phyloP scores from a whole-genome alignment of 495 filamentous ascomycete species.

The Hypoxylon fragiforme region DNA sequence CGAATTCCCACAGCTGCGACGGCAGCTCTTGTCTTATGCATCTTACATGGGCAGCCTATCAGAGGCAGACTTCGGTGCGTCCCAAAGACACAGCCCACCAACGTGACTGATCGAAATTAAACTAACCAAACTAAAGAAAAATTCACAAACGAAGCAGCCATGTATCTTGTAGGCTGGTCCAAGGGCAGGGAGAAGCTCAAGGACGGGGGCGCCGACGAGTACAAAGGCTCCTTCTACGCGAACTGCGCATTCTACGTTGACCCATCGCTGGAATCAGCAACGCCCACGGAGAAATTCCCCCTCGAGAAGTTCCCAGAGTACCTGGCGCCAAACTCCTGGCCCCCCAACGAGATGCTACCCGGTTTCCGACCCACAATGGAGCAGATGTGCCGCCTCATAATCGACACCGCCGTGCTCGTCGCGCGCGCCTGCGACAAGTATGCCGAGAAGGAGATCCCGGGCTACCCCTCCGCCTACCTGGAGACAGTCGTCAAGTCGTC shows the following conservation, averaged over 20 bases:
- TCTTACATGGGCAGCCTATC: conserved; percentile 88
- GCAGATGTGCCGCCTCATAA: conserved; percentile 79
- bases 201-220: conserved; percentile 83
- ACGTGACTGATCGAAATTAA: neutral
- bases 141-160: conserved; percentile 65
- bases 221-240: conserved; percentile 95
- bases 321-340: conserved; percentile 81
- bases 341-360: conserved; percentile 63
- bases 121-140: conserved; percentile 47
- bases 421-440: conserved; percentile 86
- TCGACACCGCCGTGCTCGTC: conserved; percentile 85
- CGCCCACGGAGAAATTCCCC: conserved; percentile 58
- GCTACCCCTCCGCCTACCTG: conserved; percentile 76
- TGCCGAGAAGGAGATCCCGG: conserved; percentile 73
- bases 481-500: conserved; percentile 84
- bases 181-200: conserved; percentile 93
- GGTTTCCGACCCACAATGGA: conserved; percentile 74
- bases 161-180: conserved; percentile 73
- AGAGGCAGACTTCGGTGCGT: conserved; percentile 68
- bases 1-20: conserved; percentile 68
- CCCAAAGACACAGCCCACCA: neutral
- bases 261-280: conserved; percentile 60
- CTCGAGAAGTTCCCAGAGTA: conserved; percentile 63
- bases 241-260: conserved; percentile 93
- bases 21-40: conserved; percentile 77